Evolutionary conservation across 164 flowering plant genomes (phyloP).

Genomic region (Berberis thunbergii): DNA sequence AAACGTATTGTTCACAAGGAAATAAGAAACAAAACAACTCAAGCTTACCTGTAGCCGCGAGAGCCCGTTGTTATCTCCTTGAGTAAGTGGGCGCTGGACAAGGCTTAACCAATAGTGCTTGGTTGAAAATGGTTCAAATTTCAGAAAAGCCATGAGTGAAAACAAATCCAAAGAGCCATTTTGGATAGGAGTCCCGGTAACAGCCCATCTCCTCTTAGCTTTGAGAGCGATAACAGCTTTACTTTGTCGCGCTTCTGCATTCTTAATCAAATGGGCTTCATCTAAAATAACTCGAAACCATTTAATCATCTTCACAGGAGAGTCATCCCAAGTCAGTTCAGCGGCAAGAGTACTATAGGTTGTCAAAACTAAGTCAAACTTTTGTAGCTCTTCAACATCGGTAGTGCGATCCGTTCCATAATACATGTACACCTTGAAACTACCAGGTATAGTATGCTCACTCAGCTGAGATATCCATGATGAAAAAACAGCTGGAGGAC

Average conservation of each 20-base stretch:
- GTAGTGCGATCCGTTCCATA: slow-evolving; percentile 56
- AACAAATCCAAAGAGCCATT: slow-evolving; percentile 77
- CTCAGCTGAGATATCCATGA: slow-evolving; percentile 66
- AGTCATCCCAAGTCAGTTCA: slow-evolving; percentile 26
- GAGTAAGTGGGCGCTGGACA: slow-evolving; percentile 62
- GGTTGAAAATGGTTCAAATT: slow-evolving; percentile 78
- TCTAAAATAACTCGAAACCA: slow-evolving; percentile 89
- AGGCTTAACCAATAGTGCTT: slow-evolving; percentile 69
- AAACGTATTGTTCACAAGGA: background rate
- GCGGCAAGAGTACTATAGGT: slow-evolving; percentile 62
- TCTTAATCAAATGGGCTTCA: slow-evolving; percentile 87
- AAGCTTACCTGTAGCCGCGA: slow-evolving; percentile 66
- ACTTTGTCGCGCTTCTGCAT: slow-evolving; percentile 52
- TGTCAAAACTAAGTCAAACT: slow-evolving; percentile 75
- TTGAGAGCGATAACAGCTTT: slow-evolving; percentile 54
- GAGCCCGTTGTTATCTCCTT: slow-evolving; percentile 52
- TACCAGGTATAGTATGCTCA: slow-evolving; percentile 62
- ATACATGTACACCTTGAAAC: slow-evolving; percentile 63
- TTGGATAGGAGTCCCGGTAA: slow-evolving; percentile 90
- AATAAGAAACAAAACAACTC: background rate
- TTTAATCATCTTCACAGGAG: slow-evolving; percentile 57
- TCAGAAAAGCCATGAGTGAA: slow-evolving; percentile 78
- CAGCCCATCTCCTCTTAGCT: slow-evolving; percentile 77
- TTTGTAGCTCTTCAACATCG: slow-evolving; percentile 46
- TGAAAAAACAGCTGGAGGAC: slow-evolving; percentile 75